Conservation (phyloP, 2,329 filamentous ascomycete genomes). For the Aspergillus arachidicola region DNA sequence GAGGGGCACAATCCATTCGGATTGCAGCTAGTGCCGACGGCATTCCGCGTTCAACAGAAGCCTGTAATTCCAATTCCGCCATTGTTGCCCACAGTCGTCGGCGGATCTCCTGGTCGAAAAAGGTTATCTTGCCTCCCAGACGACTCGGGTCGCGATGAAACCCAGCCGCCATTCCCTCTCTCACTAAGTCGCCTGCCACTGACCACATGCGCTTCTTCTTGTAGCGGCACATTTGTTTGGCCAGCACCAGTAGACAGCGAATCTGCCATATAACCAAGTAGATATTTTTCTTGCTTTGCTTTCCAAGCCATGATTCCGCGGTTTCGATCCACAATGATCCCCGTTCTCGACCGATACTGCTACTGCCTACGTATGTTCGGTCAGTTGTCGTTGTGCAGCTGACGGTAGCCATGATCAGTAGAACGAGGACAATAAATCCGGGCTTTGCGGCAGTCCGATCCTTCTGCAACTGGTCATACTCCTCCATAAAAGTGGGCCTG, state of each 20-base stretch:
- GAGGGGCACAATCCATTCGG: background rate
- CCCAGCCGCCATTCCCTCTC: slow-evolving; percentile 53
- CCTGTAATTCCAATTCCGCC: background rate
- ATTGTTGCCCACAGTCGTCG: background rate
- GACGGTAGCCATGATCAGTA: background rate
- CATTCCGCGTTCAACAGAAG: background rate
- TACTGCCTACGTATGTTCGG: background rate
- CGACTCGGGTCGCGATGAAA: slow-evolving; percentile 53
- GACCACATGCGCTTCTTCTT: slow-evolving; percentile 56
- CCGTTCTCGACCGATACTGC: background rate
- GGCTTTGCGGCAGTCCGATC: background rate
- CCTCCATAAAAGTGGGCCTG: background rate
- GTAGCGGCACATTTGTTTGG: slow-evolving; percentile 51
- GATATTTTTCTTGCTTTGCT: slow-evolving; percentile 54
- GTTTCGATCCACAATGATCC: background rate
- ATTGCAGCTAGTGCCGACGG: background rate
- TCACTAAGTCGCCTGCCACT: slow-evolving; percentile 49
- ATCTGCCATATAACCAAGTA: slow-evolving; percentile 53
- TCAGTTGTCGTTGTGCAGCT: background rate
- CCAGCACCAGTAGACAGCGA: slow-evolving; percentile 50
- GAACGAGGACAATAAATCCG: background rate
- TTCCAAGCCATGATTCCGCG: background rate
- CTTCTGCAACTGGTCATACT: background rate
- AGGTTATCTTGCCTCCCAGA: slow-evolving; percentile 38
- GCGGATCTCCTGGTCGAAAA: slow-evolving; percentile 52